Evolutionary conservation across 768 basidiomycete genomes (phyloP), one percentile per base, ranked within the genome.

Genomic region (Serendipita sp.): DNA sequence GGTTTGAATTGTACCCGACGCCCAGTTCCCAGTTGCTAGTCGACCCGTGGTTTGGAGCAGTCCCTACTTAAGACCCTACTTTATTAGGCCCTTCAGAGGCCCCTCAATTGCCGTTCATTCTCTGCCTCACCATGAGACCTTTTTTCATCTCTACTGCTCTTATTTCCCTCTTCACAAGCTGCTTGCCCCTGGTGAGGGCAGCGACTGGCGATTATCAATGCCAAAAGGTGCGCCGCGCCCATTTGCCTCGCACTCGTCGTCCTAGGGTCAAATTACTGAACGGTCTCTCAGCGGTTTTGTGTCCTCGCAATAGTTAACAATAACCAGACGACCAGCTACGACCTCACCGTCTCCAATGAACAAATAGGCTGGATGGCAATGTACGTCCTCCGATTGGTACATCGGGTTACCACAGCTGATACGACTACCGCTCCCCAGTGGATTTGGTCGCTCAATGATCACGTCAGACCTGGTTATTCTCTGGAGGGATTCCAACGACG

Each of bases 401-500:
- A 5, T 9, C 17, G 45, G n/a, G 45, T 9, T 28, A 20, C 45
- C n/a, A 9, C 45, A n/a, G n/a, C 26, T 48, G 5, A 48, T 28
- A 48, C 17, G 45, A 5, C n/a, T 17, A n/a, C n/a, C n/a, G 5
- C 45, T 9, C 17, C 45, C n/a, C 31, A 58, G 53, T 24, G 53
- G 53, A 22, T 58, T 58, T 33, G 53, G 53, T 31, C 20, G 31
- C 11, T 24, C 53, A 11, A 58, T 58, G 53, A 31, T 58, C n/a
- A 4, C 17, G 9, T 24, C 53, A 17, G 22, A 22, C 24, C 86
- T 89, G 84, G 82, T 89, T 64, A 82, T 88, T 33, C 79, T 82
- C 75, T 89, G 86, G 86, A 58, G 53, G 28, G 73, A 78, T 5
- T 84, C 85, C 68, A 70, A 72, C n/a, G 81, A 85, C 66, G 82